Conservation (phyloP, 1,139 yeast species). For the Candida sp. region DNA sequence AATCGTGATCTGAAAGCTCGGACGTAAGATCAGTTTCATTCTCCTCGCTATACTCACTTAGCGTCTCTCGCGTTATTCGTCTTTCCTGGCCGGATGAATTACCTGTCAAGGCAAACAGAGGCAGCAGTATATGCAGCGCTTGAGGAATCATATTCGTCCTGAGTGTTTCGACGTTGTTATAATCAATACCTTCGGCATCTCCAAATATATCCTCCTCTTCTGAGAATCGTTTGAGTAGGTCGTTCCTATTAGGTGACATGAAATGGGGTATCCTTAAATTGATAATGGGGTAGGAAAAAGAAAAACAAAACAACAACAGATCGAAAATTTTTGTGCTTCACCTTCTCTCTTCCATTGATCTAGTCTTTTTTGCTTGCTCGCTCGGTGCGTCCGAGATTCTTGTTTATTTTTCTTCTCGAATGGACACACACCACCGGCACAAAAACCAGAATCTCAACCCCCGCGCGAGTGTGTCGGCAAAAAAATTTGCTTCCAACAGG, state of each 20-base stretch:
- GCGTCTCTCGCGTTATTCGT: slow-evolving; percentile 19
- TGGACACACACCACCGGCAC: background rate
- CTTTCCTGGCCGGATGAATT: slow-evolving; percentile 11
- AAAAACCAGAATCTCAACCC: background rate
- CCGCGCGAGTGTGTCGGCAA: background rate
- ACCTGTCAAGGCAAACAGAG: slow-evolving; percentile 15
- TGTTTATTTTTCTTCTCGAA: slow-evolving; percentile 1
- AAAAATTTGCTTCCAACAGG: slow-evolving; percentile 68
- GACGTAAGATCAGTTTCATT: slow-evolving; percentile 47
- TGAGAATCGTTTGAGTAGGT: slow-evolving; percentile 20
- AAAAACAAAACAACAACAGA: background rate
- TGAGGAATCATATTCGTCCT: slow-evolving; percentile 8
- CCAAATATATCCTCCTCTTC: slow-evolving; percentile 36
- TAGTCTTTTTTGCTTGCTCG: background rate
- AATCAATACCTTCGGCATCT: slow-evolving; percentile 22
- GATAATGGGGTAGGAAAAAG: background rate
- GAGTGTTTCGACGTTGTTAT: slow-evolving; percentile 9
- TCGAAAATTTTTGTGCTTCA: background rate
- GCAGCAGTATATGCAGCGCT: slow-evolving; percentile 10
- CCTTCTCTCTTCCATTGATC: background rate
- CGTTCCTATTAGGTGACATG: slow-evolving; percentile 8
- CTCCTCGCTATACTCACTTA: slow-evolving; percentile 43
- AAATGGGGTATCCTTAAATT: slow-evolving; percentile 1
- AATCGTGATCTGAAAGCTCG: slow-evolving; percentile 44
- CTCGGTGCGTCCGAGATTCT: background rate